phyloP scores from a whole-genome alignment of 768 basidiomycete genomes.

The Pleurotus pulmonarius region DNA sequence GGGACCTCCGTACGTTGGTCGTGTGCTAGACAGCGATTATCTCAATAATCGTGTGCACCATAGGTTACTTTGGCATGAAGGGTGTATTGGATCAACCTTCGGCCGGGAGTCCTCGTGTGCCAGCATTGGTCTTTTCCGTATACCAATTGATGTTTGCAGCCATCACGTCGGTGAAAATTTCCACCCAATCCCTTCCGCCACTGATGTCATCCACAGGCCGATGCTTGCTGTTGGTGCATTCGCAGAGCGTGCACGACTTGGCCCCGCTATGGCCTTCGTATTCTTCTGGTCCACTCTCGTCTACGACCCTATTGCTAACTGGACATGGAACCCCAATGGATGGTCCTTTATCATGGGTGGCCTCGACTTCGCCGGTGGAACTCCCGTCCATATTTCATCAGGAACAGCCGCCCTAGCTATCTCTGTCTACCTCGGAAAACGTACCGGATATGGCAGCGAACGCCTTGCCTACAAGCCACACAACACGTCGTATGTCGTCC shows the following conservation, averaged over 20 bases:
- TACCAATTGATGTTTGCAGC: conserved; percentile 92
- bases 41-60: background rate
- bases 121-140: conserved; percentile 72
- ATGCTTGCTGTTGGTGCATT: conserved; percentile 91
- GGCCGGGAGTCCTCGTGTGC: conserved; percentile 66
- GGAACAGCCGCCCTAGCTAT: conserved; percentile 90
- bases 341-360: conserved; percentile 78
- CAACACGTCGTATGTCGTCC: conserved; percentile 89
- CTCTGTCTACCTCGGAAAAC: conserved; percentile 86
- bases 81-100: conserved; percentile 75
- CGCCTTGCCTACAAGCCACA: conserved; percentile 90
- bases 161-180: conserved; percentile 57
- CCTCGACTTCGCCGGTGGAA: conserved; percentile 93
- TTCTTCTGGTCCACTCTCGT: conserved; percentile 88
- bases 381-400: conserved; percentile 94
- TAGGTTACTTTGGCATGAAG: conserved; percentile 81
- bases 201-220: conserved; percentile 41
- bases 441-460: conserved; percentile 88
- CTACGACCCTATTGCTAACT: conserved; percentile 93
- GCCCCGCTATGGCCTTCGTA: conserved; percentile 85
- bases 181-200: background rate
- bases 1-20: conserved; percentile 61
- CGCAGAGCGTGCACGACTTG: conserved; percentile 83
- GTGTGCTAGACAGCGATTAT: background rate
- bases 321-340: conserved; percentile 88